Evolutionary conservation across 2,329 filamentous ascomycete species (phyloP).

Genomic region (Pestalotiopsis sp.): DNA sequence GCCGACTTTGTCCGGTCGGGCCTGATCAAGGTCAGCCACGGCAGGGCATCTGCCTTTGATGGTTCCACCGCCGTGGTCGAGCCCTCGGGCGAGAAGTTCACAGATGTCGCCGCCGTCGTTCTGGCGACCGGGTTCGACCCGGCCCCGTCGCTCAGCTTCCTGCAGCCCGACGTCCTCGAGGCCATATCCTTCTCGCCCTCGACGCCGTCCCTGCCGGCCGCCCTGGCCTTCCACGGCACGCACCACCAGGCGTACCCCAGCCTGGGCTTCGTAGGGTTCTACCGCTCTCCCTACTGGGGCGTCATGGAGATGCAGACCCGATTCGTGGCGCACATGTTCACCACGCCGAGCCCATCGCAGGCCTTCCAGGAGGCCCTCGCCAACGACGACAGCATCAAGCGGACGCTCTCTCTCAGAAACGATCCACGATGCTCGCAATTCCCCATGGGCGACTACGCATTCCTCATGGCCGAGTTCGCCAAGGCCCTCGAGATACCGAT

Average conservation of each 20-base stretch:
- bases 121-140: constrained; percentile 77
- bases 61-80: constrained; percentile 39
- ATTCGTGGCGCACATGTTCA: constrained; percentile 66
- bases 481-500: constrained; percentile 57
- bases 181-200: constrained; percentile 59
- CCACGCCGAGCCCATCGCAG: constrained; percentile 23
- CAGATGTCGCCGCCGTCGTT: constrained; percentile 67
- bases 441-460: constrained; percentile 82
- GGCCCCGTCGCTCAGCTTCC: constrained; percentile 63
- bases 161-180: constrained; percentile 58
- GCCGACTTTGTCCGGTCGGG: constrained; percentile 72
- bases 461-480: constrained; percentile 72
- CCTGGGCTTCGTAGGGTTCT: constrained; percentile 81
- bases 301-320: constrained; percentile 86
- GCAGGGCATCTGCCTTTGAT: constrained; percentile 43
- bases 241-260: constrained; percentile 62
- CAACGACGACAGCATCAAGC: constrained; percentile 45
- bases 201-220: constrained; percentile 61
- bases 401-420: constrained; percentile 52
- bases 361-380: constrained; percentile 42
- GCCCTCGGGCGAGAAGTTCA: constrained; percentile 37
- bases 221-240: constrained; percentile 69
- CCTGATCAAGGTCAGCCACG: constrained; percentile 53
- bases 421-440: constrained; percentile 66
- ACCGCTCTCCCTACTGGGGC: constrained; percentile 83